These are phyloP conservation scores for Hymenoscyphus repandus DNA, from an alignment of 2,329 filamentous ascomycete genomes.

Conservation along the genomic window DNA sequence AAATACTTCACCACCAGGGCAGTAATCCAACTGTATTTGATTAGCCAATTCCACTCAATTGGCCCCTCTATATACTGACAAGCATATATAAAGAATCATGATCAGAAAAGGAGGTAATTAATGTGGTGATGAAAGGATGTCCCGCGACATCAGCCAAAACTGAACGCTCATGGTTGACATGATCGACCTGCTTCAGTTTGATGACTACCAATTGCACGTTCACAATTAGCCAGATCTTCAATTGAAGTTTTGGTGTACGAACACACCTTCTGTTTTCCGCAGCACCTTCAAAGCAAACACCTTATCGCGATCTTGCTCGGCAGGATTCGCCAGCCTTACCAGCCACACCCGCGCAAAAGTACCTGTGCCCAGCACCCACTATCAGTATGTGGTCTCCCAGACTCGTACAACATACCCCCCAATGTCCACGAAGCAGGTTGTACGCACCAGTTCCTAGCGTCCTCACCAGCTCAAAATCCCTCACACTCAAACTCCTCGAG, in stretches of 20 bases:
- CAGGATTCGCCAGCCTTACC: constrained; percentile 56
- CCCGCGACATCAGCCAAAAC: constrained; percentile 73
- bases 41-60: constrained; percentile 11
- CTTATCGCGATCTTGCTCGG: constrained; percentile 50
- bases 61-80: constrained; percentile 32
- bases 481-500: constrained; percentile 34
- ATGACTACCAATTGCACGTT: constrained; percentile 49
- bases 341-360: constrained; percentile 82
- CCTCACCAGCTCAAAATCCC: constrained; percentile 68
- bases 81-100: constrained; percentile 75
- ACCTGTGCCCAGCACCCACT: constrained; percentile 39
- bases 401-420: constrained; percentile 2
- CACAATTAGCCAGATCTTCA: background rate
- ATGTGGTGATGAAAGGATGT: constrained; percentile 77
- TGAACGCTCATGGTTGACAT: constrained; percentile 77
- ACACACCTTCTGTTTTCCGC: constrained; percentile 53
- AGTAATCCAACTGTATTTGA: constrained; percentile 58
- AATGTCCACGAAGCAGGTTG: constrained; percentile 6
- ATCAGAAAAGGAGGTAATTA: constrained; percentile 76
- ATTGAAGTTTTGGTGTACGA: background rate
- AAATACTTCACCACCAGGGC: constrained; percentile 79
- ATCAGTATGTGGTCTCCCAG: background rate
- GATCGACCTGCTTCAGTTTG: constrained; percentile 79
- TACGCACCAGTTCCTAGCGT: constrained; percentile 68
- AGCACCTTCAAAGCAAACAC: constrained; percentile 82